These are phyloP conservation scores for Thalassiosira profunda DNA, from an alignment of 108 stramenopile genomes.

Conservation along the genomic window DNA sequence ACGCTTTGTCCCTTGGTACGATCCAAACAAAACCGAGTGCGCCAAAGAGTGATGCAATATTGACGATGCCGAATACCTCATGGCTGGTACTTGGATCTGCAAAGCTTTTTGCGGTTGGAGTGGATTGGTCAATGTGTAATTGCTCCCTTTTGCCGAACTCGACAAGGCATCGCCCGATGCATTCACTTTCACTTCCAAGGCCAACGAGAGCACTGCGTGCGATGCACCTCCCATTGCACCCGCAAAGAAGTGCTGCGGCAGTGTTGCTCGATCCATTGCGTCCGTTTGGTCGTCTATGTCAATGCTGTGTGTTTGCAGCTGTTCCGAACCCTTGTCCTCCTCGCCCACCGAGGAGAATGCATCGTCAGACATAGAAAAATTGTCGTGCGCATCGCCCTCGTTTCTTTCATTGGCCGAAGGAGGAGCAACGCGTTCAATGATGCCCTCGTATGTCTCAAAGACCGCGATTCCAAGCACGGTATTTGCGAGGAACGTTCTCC, in stretches of 20 bases:
- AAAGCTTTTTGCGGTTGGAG: not conserved
- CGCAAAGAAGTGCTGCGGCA: conserved; percentile 53
- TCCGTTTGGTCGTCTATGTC: conserved; percentile 11
- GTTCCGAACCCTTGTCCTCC: not conserved
- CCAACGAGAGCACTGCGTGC: conserved; percentile 49
- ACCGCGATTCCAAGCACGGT: conserved; percentile 71
- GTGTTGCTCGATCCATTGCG: conserved; percentile 37
- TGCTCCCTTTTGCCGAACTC: not conserved
- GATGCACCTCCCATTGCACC: conserved; percentile 53
- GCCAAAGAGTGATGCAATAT: conserved; percentile 62
- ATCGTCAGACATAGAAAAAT: conserved; percentile 5
- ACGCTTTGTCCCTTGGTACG: conserved; percentile 68
- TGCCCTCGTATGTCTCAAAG: conserved; percentile 63
- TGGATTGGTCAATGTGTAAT: not conserved
- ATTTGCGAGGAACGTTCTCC: conserved; percentile 49
- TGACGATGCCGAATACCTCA: conserved; percentile 13
- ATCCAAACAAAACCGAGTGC: conserved; percentile 70
- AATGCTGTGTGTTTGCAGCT: not conserved
- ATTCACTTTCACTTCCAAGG: conserved; percentile 17
- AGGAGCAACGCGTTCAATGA: conserved; percentile 35
- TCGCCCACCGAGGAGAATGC: not conserved
- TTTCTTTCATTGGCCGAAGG: not conserved
- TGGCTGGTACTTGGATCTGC: conserved; percentile 14
- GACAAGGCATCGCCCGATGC: not conserved
- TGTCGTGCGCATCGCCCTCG: conserved; percentile 14